Evolutionary conservation across 148 eudicot species (phyloP).

Genomic region (Amaranthus palmeri): DNA sequence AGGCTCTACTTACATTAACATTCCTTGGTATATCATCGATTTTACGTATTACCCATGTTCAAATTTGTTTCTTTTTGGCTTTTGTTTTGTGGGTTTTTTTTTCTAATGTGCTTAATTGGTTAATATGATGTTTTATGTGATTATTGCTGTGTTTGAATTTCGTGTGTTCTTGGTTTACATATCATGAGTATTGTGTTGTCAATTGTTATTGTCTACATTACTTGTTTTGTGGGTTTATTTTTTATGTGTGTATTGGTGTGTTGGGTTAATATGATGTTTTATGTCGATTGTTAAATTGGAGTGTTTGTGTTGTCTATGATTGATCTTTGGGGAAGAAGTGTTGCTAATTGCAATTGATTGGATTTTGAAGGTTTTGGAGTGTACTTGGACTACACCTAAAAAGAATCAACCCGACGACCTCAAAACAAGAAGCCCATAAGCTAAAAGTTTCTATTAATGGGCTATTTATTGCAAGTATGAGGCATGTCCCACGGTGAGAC

Average conservation of each 20-base stretch:
- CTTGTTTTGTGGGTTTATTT: not conserved
- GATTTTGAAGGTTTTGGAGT: not conserved
- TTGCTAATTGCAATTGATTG: not conserved
- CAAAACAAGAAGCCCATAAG: no score
- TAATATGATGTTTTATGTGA: not conserved
- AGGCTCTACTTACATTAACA: not conserved
- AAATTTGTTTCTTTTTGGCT: not conserved
- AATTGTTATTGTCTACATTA: no score
- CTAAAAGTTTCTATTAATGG: no score
- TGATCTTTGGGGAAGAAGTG: not conserved
- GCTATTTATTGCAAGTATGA: no score
- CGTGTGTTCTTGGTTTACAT: not conserved
- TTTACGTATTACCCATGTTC: not conserved
- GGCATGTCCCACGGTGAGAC: no score
- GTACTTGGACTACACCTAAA: not conserved
- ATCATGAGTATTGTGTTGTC: no score
- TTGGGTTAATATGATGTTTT: not conserved
- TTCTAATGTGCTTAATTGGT: not conserved
- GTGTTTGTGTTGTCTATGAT: not conserved
- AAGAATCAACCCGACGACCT: not conserved
- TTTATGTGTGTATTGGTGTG: not conserved
- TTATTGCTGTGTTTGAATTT: not conserved
- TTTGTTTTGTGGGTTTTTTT: not conserved
- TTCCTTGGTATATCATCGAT: slow-evolving; percentile 22
- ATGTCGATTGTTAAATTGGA: not conserved